Base-by-base conservation (phyloP, 176 grass and related monocot species). In the Panicum miliaceum region DNA sequence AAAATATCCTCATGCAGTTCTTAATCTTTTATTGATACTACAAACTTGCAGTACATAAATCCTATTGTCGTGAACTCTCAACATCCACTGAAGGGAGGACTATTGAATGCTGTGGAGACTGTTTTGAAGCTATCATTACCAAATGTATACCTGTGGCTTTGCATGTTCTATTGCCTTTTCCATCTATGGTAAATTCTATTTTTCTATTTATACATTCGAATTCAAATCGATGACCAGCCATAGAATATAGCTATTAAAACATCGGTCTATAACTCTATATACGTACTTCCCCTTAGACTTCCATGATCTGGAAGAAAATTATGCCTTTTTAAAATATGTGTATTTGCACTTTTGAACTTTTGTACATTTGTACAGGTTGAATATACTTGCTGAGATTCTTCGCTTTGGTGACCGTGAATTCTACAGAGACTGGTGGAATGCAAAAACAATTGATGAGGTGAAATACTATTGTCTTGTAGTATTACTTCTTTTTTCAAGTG, bases 381-480 rank as follows among this genome's bases (percentile, higher is more conserved):
- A 94, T 87, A 95, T 98, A 92, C 89, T 95, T 88, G 96, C 96
- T 76, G 96, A 98, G 88, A 92, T 95, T 77, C 91, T 98, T 81
- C 72, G 57, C 50, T 98, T 98, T 87, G 96, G 96, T 82, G 96
- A 98, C n/a, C 89, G 93, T 81, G 96, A 98, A 78, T 98, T 98
- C 80, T 98, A 98, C 81, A 95, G 92, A 85, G 96, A 98, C 73
- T 98, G 96, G 96, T 95, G 96, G 96, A 98, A 98, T 89, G 96
- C 96, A 85, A 98, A 92, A 91, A 95, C 92, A 83, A 81, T 95
- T 81, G 96, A 98, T 92, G 96, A 98, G 96, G 96, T 98, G 47
- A 72, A 72, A 64, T 50, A 77, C n/a, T 32, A 9, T 35, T 58
- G 2, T 73, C 35, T 67, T 72, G 38, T 20, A 73, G 47, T 67